Evolutionary conservation across 129 eudicot genomes (phyloP).

Genomic region (Calendula officinalis): DNA sequence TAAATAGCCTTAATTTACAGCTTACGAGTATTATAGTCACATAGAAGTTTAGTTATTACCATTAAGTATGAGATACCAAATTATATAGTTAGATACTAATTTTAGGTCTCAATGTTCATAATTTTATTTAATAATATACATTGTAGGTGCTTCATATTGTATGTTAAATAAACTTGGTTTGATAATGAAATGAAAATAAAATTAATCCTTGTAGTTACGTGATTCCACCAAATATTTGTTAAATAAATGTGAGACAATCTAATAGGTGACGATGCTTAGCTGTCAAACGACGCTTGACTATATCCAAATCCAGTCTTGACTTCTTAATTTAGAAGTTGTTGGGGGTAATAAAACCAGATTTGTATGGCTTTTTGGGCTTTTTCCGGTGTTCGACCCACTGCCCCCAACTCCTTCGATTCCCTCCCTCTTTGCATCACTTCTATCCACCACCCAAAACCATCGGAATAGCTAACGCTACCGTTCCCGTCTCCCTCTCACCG

Average conservation of each 20-base stretch:
- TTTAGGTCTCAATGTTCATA: too few species aligned
- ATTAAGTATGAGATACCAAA: too few species aligned
- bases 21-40: too few species aligned
- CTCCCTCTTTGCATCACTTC: background rate
- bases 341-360: too few species aligned
- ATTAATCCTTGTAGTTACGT: background rate
- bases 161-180: too few species aligned
- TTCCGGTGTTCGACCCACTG: background rate
- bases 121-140: too few species aligned
- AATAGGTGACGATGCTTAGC: background rate
- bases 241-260: background rate
- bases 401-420: slow-evolving; percentile 7
- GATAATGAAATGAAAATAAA: too few species aligned
- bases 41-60: too few species aligned
- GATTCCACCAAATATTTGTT: background rate
- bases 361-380: background rate
- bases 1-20: too few species aligned
- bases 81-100: too few species aligned
- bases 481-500: background rate
- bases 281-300: background rate
- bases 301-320: background rate
- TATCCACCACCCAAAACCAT: background rate
- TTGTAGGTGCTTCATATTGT: too few species aligned
- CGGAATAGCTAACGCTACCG: background rate
- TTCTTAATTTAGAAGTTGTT: too few species aligned